Base-by-base conservation (phyloP, 441 rosid genomes). In the Bruguiera hainesii region DNA sequence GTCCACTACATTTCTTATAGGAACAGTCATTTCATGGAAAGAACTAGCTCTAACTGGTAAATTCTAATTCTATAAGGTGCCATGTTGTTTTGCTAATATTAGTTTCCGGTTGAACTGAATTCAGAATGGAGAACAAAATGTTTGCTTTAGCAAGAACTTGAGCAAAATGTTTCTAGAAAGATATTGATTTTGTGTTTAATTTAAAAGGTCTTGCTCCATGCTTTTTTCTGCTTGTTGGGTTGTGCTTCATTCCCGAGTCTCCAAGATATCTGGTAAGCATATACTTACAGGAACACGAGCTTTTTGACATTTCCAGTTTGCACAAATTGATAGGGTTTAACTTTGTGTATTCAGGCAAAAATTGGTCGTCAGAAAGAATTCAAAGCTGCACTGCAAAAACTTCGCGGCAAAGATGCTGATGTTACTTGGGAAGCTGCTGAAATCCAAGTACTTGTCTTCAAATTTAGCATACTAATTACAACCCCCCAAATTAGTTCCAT, bases 261-360 rank as follows among this genome's bases (percentile, higher is more conserved):
- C 98, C 97, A 0, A 85, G 98, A 80, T 93, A 96, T 95, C 95
- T 90, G 85, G 98, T 93, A 81, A 79, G 71, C 46, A 60, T 60
- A 49, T 50, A 28, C 61, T 46, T 42, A 20, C 4, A 7, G 1
- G 64, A 37, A 55, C 3, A 30, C 20, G 28, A 33, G 50, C 53
- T 61, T 3, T 42, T 37, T 26, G 50, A 56, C 13, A 26, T 1
- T 16, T 42, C 10, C 7, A 50, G 18, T 18, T 57, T 50, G 52
- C 35, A 7, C 59, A 25, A 60, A 15, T 15, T 71, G 3, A 33
- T 7, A n/a, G 10, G 6, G 31, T 49, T 52, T 23, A 70, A 66
- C 2, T 31, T 56, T 64, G 51, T 42, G 33, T 61, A 28, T 78
- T 35, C 82, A 90, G 97, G 93, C 91, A 60, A 91, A 88, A 78